These are phyloP conservation scores for Acorus gramineus DNA, from an alignment of 106 monocot genomes.

Conservation along the genomic window DNA sequence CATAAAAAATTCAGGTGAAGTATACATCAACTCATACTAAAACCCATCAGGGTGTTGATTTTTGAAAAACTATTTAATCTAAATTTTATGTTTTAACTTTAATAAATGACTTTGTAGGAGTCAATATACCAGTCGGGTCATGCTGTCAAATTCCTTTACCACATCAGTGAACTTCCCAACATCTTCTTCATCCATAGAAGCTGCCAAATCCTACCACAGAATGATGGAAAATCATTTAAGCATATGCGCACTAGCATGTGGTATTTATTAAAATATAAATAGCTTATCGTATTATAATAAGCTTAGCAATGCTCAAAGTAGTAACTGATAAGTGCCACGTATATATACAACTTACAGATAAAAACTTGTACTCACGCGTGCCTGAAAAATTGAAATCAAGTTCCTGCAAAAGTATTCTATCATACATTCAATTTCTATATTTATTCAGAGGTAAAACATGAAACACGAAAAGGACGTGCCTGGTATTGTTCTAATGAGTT, in stretches of 20 bases:
- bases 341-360: slow-evolving; percentile 24
- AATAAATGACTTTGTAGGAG: background rate
- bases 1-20: too few relatives aligned
- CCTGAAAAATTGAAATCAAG: slow-evolving; percentile 65
- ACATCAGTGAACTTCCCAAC: slow-evolving; percentile 66
- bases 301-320: too few relatives aligned
- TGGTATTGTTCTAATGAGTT: slow-evolving; percentile 74
- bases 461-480: slow-evolving; percentile 14
- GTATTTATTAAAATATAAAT: background rate
- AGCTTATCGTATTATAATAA: background rate
- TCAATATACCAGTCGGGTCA: slow-evolving; percentile 72
- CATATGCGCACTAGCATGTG: background rate
- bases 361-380: slow-evolving; percentile 68
- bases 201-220: slow-evolving; percentile 62
- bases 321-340: too few relatives aligned
- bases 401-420: slow-evolving; percentile 26
- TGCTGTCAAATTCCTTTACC: slow-evolving; percentile 78
- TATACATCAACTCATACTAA: too few relatives aligned
- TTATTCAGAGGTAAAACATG: too few relatives aligned
- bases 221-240: background rate
- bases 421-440: background rate
- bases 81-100: too few relatives aligned
- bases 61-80: too few relatives aligned
- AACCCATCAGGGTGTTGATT: too few relatives aligned
- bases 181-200: slow-evolving; percentile 81